Conservation (phyloP, 2,329 filamentous ascomycete genomes). For the Microcera coccophila region DNA sequence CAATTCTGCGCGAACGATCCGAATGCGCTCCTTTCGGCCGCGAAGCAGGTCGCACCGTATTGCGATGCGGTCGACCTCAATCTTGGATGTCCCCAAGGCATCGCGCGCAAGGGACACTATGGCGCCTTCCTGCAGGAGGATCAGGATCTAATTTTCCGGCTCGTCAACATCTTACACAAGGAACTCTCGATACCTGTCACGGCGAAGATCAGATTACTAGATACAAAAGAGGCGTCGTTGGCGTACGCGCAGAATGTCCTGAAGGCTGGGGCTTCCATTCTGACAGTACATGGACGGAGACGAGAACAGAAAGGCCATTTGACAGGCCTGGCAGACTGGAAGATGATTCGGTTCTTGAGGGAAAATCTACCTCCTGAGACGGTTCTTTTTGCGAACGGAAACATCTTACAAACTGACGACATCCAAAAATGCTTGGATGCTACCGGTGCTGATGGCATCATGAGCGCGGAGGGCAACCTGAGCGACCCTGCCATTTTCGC, state of each 20-base stretch:
- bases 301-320: constrained; percentile 95
- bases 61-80: constrained; percentile 97
- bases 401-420: constrained; percentile 78
- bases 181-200: constrained; percentile 81
- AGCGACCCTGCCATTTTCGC: constrained; percentile 88
- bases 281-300: constrained; percentile 85
- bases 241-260: constrained; percentile 86
- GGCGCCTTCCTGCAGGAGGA: constrained; percentile 95
- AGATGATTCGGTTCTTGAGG: constrained; percentile 73
- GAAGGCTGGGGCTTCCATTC: constrained; percentile 81
- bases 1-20: constrained; percentile 94
- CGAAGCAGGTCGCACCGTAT: constrained; percentile 72
- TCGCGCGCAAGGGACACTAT: constrained; percentile 85
- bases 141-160: constrained; percentile 72
- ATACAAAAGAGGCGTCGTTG: constrained; percentile 80
- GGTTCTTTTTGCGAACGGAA: constrained; percentile 95
- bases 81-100: constrained; percentile 92
- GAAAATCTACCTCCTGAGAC: constrained; percentile 81
- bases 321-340: constrained; percentile 91
- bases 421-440: constrained; percentile 71
- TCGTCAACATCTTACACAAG: constrained; percentile 79
- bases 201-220: constrained; percentile 88
- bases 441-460: constrained; percentile 87
- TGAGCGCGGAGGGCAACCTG: constrained; percentile 94
- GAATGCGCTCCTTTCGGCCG: constrained; percentile 73